Evolutionary conservation across 331 rosid species (phyloP).

Genomic region (Pyracantha coccinea): DNA sequence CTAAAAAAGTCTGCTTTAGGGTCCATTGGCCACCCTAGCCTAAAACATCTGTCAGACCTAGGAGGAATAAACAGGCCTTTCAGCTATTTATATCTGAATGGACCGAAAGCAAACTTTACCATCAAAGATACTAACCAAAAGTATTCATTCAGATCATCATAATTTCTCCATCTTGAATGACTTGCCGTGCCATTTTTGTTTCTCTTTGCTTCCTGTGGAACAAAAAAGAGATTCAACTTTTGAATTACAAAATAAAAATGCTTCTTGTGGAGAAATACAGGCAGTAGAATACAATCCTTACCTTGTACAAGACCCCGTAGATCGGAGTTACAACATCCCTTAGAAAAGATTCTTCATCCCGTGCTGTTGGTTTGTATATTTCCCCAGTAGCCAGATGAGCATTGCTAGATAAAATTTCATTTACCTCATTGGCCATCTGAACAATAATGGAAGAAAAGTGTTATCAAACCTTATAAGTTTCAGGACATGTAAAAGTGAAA

Average conservation of each 20-base stretch:
- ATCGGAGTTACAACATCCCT: constrained; percentile 63
- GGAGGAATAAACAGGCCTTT: constrained; percentile 11
- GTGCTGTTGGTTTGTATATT: constrained; percentile 29
- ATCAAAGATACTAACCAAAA: constrained; percentile 57
- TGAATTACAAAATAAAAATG: constrained; percentile 18
- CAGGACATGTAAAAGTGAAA: background rate
- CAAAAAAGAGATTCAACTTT: constrained; percentile 20
- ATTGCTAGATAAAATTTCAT: constrained; percentile 45
- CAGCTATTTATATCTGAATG: constrained; percentile 10
- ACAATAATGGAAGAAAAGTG: constrained; percentile 7
- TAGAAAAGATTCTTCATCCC: constrained; percentile 62
- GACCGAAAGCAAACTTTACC: background rate
- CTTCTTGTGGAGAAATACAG: constrained; percentile 14
- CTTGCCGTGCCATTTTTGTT: constrained; percentile 78
- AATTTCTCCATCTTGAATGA: constrained; percentile 95
- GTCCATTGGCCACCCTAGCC: constrained; percentile 80
- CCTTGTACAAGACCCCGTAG: constrained; percentile 58
- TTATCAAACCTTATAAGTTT: background rate
- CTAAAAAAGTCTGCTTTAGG: constrained; percentile 62
- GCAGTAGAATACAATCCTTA: constrained; percentile 20
- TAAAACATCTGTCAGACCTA: constrained; percentile 80
- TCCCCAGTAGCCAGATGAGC: constrained; percentile 44
- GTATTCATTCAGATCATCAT: constrained; percentile 94
- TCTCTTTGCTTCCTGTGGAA: constrained; percentile 84
- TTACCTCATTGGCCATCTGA: constrained; percentile 70